Conservation (phyloP, 805 yeast species). For the Teunomyces lycoperdinae region DNA sequence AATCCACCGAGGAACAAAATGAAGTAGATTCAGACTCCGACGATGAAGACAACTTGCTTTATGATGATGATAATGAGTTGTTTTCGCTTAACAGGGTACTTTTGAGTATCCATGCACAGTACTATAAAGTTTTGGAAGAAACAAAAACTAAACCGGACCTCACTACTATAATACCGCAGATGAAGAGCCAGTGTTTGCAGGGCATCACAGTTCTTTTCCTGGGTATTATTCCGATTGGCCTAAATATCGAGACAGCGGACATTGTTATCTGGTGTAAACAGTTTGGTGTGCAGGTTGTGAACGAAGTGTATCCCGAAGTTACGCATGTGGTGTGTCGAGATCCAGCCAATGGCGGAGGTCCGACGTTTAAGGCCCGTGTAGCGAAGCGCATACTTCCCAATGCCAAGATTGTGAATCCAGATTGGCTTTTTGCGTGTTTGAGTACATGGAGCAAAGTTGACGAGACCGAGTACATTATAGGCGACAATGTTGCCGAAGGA, state of each 20-base stretch:
- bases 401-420: constrained; percentile 81
- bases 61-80: constrained; percentile 82
- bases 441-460: constrained; percentile 72
- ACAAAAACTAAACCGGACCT: constrained; percentile 53
- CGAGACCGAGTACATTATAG: constrained; percentile 56
- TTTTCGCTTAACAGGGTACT: constrained; percentile 60
- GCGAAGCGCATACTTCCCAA: constrained; percentile 63
- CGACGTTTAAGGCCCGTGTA: constrained; percentile 77
- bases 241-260: constrained; percentile 69
- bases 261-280: constrained; percentile 89
- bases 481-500: constrained; percentile 46
- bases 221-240: constrained; percentile 87
- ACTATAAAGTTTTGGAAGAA: constrained; percentile 50
- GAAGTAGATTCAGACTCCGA: constrained; percentile 27
- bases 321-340: constrained; percentile 87
- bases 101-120: constrained; percentile 60
- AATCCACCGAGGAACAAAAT: constrained; percentile 19
- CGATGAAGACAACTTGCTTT: constrained; percentile 52
- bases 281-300: constrained; percentile 83
- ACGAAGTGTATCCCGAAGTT: constrained; percentile 66
- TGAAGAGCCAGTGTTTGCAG: constrained; percentile 66
- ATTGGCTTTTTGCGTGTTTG: constrained; percentile 88
- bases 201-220: constrained; percentile 76
- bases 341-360: constrained; percentile 46
- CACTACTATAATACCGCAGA: constrained; percentile 64